Conservation (phyloP, 108 stramenopile species). For the Skeletonema marinoi region DNA sequence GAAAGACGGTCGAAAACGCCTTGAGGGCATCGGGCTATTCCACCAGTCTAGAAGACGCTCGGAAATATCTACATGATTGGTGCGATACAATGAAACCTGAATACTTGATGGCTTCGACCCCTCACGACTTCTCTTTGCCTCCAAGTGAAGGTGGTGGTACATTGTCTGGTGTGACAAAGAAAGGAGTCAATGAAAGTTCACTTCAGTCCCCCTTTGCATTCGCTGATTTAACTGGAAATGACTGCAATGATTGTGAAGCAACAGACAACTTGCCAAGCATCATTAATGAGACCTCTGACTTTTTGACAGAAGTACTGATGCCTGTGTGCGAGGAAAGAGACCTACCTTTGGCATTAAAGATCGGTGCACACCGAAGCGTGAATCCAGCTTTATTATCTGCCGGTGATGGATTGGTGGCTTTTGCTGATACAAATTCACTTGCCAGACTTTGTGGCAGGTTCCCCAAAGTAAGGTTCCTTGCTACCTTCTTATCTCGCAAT, state of each 20-base stretch:
- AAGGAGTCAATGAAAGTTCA: conserved; percentile 61
- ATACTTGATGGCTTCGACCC: conserved; percentile 91
- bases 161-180: conserved; percentile 43
- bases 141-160: conserved; percentile 38
- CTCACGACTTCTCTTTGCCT: conserved; percentile 74
- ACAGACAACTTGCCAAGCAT: conserved; percentile 62
- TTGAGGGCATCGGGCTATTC: conserved; percentile 71
- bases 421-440: conserved; percentile 69
- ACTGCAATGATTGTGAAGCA: conserved; percentile 50
- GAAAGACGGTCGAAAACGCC: conserved; percentile 54
- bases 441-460: conserved; percentile 64
- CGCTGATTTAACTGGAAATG: conserved; percentile 21
- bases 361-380: conserved; percentile 83
- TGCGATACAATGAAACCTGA: conserved; percentile 85
- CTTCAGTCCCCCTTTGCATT: conserved; percentile 76
- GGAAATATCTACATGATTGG: conserved; percentile 83
- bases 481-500: conserved; percentile 82
- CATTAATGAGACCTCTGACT: conserved; percentile 77
- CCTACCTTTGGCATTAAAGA: conserved; percentile 86
- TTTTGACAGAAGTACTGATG: conserved; percentile 78
- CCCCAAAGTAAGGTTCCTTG: conserved; percentile 86
- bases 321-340: conserved; percentile 82
- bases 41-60: conserved; percentile 68
- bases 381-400: conserved; percentile 61
- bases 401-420: conserved; percentile 85